Evolutionary conservation across 2,329 filamentous ascomycete species (phyloP), one percentile per base, ranked within the genome.

Genomic region (Boeremia lycopersici): DNA sequence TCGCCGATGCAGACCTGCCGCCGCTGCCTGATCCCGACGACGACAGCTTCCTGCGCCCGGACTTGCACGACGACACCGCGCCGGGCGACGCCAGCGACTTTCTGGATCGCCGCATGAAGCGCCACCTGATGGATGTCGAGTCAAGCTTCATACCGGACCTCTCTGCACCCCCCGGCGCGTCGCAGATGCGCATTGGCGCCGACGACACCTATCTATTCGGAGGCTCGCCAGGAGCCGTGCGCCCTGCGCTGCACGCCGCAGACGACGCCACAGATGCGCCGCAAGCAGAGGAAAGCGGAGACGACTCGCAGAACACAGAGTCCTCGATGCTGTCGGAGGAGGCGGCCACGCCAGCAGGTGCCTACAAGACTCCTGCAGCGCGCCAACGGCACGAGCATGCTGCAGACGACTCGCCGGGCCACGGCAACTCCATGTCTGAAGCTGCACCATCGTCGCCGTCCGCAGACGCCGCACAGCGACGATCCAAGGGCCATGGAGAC

Each of bases 81-180:
- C 65, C 69, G n/a, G 70, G 68, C 48, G 76, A 78, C 35, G 76
- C 67, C 31, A 76, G 76, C 53, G 73, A 67, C 12, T 59, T 86
- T 31, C 79, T 85, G 62, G 84, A 87, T 69, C 76, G 76, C 47
- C 84, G 85, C 63, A 86, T 87, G 82, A 80, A 81, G 60, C 77
- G 80, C 53, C 82, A 82, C 59, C 69, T 87, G 59, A 80, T 84
- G 77, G 84, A 87, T 61, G 79, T 86, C 50, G 85, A 87, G 67
- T 87, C 85, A 3, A 87, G 84, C 64, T 87, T 87, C 61, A 57
- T 87, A 39, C 84, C 84, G 0, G 84, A 86, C 40, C 75, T 78
- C 2, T 81, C 81, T 2, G 60, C 71, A 6, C 63, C 67, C 19
- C 62, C 56, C 9, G 67, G 66, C 17, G 57, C 62, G 23, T 41